phyloP scores from a whole-genome alignment of 345 rosid genomes.

The Dipteronia dyeriana region DNA sequence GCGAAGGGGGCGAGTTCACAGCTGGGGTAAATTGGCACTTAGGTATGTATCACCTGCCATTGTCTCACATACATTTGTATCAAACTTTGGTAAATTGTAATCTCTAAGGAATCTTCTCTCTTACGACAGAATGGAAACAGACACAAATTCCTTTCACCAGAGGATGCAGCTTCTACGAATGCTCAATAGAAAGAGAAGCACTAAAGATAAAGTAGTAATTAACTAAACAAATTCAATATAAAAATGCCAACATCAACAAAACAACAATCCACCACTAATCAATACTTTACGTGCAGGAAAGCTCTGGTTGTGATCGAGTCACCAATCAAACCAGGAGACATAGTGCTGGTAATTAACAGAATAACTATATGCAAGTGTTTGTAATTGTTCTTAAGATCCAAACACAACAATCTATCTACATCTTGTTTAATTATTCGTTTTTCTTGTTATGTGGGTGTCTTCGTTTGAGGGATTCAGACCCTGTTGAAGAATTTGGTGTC shows the following conservation, averaged over 20 bases:
- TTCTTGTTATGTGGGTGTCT: neutral
- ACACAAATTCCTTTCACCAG: conserved; percentile 62
- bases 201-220: conserved; percentile 46
- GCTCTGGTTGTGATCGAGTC: conserved; percentile 63
- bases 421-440: neutral
- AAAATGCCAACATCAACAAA: neutral
- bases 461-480: conserved; percentile 32
- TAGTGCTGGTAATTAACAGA: conserved; percentile 55
- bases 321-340: conserved; percentile 80
- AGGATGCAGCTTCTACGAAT: conserved; percentile 85
- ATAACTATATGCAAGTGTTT: neutral
- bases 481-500: conserved; percentile 52
- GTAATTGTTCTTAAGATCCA: neutral
- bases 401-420: neutral
- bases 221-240: neutral
- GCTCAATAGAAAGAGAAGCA: conserved; percentile 40
- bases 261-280: neutral
- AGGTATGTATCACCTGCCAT: conserved; percentile 35
- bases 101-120: neutral
- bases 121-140: conserved; percentile 73
- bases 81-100: neutral
- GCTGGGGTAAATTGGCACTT: conserved; percentile 80
- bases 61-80: no score
- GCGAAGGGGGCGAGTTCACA: conserved; percentile 51
- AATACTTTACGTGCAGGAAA: conserved; percentile 46